Evolutionary conservation across 768 basidiomycete species (phyloP).

Genomic region (Pleurotus eryngii): DNA sequence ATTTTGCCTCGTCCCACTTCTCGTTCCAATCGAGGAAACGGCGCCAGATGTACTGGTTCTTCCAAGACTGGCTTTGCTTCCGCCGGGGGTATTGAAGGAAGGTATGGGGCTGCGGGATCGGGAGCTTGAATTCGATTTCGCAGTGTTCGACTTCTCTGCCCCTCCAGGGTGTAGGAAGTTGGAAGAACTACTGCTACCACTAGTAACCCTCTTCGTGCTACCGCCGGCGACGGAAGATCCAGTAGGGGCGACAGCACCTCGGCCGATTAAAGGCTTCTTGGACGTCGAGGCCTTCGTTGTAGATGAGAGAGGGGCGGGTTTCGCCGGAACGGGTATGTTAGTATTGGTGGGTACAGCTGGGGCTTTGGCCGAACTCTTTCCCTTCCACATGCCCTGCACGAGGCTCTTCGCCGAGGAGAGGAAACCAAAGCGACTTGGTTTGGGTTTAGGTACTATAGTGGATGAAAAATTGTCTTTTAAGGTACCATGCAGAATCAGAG

Average conservation of each 20-base stretch:
- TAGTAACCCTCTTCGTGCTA: not conserved
- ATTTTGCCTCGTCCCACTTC: not conserved
- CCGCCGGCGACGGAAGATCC: slow-evolving; percentile 10
- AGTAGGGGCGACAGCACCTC: slow-evolving; percentile 16
- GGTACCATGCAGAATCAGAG: not conserved
- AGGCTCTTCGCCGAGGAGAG: slow-evolving; percentile 68
- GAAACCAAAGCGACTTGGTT: slow-evolving; percentile 66
- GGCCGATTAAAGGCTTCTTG: slow-evolving; percentile 2
- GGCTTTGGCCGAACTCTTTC: slow-evolving; percentile 37
- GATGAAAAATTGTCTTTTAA: not conserved
- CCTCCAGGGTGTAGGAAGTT: slow-evolving; percentile 7
- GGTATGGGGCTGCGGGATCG: slow-evolving; percentile 19
- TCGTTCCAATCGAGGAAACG: slow-evolving; percentile 10
- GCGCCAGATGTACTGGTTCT: slow-evolving; percentile 9
- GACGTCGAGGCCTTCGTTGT: slow-evolving; percentile 6
- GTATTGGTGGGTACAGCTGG: not conserved
- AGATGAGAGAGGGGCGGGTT: not conserved
- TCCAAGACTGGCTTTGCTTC: slow-evolving; percentile 7
- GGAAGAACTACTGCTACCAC: not conserved
- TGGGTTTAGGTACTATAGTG: slow-evolving; percentile 34
- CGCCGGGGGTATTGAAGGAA: slow-evolving; percentile 13
- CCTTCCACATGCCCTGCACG: slow-evolving; percentile 72
- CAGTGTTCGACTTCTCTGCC: not conserved
- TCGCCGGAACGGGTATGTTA: not conserved
- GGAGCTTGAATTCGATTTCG: not conserved